A percentile compares a stretch with the other conserved stretches of the same genome.
These are phyloP conservation scores for Flaveria linearis DNA, from an alignment of 129 eudicot species.

Conservation along the genomic window DNA sequence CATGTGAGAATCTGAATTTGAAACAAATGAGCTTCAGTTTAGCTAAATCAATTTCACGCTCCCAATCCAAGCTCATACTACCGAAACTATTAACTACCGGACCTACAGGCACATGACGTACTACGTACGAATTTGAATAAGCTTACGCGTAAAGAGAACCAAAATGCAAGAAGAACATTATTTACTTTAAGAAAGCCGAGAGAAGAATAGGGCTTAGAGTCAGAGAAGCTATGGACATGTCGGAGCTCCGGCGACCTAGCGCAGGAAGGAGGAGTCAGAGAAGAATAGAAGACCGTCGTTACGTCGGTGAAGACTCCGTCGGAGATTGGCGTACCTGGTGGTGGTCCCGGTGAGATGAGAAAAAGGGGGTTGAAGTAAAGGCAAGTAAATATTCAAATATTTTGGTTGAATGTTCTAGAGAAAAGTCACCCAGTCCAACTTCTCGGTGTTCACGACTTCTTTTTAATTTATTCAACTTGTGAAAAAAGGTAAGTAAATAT, in stretches of 20 bases:
- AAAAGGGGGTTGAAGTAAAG: not conserved
- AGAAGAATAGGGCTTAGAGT: constrained; percentile 26
- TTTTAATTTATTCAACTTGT: no score
- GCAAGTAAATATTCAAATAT: not conserved
- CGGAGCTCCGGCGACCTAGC: constrained; percentile 35
- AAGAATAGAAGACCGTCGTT: constrained; percentile 26
- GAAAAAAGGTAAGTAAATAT: not conserved
- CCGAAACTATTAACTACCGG: not conserved
- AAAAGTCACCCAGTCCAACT: no score
- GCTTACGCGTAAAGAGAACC: not conserved
- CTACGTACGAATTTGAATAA: not conserved
- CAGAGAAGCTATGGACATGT: constrained; percentile 32
- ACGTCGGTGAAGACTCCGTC: constrained; percentile 34
- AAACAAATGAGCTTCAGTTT: not conserved
- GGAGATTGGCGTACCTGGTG: constrained; percentile 30
- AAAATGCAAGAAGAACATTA: constrained; percentile 7
- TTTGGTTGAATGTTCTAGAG: constrained; percentile 13
- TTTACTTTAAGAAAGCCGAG: constrained; percentile 34
- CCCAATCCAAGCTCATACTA: no score
- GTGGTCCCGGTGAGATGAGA: not conserved
- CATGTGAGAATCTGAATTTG: not conserved
- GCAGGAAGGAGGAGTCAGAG: constrained; percentile 21
- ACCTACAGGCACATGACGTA: not conserved
- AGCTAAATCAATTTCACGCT: constrained; percentile 4
- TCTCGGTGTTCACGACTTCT: not conserved